Evolutionary conservation across 176 grass and related monocot genomes (phyloP).

Genomic region (Raddia guianensis): DNA sequence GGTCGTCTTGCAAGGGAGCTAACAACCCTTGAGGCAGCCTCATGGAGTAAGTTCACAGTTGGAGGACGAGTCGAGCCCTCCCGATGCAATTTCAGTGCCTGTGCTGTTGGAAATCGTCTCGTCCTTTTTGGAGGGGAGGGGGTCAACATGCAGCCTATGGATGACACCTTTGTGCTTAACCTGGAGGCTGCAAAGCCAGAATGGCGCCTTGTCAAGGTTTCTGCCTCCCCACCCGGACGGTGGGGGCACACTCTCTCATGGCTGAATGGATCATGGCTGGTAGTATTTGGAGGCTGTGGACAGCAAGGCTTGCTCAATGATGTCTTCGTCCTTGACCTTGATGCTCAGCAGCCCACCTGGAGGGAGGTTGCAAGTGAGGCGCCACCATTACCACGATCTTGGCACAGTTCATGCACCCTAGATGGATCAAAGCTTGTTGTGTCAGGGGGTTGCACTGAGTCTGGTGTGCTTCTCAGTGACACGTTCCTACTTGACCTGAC

Average conservation of each 20-base stretch:
- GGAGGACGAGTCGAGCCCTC: slow-evolving; percentile 92
- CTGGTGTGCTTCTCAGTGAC: slow-evolving; percentile 86
- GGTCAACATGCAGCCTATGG: slow-evolving; percentile 94
- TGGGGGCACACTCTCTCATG: slow-evolving; percentile 96
- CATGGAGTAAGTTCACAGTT: slow-evolving; percentile 94
- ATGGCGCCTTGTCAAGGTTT: slow-evolving; percentile 82
- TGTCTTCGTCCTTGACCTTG: slow-evolving; percentile 87
- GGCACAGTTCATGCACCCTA: slow-evolving; percentile 95
- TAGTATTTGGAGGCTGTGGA: slow-evolving; percentile 92
- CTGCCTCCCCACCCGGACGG: slow-evolving; percentile 78
- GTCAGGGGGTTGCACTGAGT: slow-evolving; percentile 81
- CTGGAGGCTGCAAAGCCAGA: slow-evolving; percentile 77
- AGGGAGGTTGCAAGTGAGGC: slow-evolving; percentile 65
- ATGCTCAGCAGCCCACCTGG: slow-evolving; percentile 89
- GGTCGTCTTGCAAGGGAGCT: slow-evolving; percentile 93
- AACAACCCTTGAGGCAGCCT: slow-evolving; percentile 91
- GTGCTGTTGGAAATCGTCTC: slow-evolving; percentile 81
- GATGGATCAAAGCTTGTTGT: slow-evolving; percentile 93
- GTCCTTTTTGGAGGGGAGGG: slow-evolving; percentile 97
- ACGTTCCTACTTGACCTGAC: slow-evolving; percentile 85
- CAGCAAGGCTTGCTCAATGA: slow-evolving; percentile 83
- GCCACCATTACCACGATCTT: slow-evolving; percentile 81
- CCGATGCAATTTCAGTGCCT: slow-evolving; percentile 94
- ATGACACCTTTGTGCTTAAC: slow-evolving; percentile 97
- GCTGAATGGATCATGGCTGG: slow-evolving; percentile 91